Base-by-base conservation (phyloP, 805 yeast genomes). In the Candida orba region DNA sequence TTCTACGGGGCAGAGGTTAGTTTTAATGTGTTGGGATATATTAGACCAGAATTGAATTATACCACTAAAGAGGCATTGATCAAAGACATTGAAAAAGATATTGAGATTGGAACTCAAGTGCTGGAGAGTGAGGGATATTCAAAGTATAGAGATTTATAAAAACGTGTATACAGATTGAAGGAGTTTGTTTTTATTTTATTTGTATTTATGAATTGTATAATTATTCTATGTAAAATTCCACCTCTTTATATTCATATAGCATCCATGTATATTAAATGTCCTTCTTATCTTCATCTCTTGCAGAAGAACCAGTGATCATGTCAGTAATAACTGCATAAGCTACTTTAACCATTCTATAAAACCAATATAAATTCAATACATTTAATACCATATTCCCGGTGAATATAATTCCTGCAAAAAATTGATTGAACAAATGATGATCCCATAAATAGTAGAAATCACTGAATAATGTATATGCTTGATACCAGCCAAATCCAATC, bases 41-140 rank as follows among this genome's bases (percentile, higher is more conserved):
- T 93, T 33, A 75, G 99, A 51, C 95, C 96, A 1, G 98, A 93
- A 60, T 69, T 87, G 51, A 76, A 90, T 58, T 93, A 89, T 58
- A 82, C 86, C 8, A 79, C 95, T 2, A 43, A 62, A 52, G 96
- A 93, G 49, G 95, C 91, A 1, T 67, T 93, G 51, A 86, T 90
- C 36, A 75, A 74, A 33, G 98, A 91, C 62, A 93, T 93, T 35
- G 73, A 85, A 44, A 67, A 72, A 20, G 99, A 93, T 60, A 87
- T 89, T 30, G 65, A 71, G 41, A 78, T 82, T 14, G 91, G 96
- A 0, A 47, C 66, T 32, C 66, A 68, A 29, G 68, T 74, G 12
- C 66, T 86, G 29, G 56, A 54, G 5, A 60, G 66, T 15, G 68
- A 68, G 2, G 73, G 54, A 18, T 78, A 78, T 51, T 29, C 39